A percentile compares a stretch with the other conserved stretches of the same genome.
These are phyloP conservation scores for Podila clonocystis DNA, from an alignment of 192 early-diverging fungal species.

Conservation along the genomic window DNA sequence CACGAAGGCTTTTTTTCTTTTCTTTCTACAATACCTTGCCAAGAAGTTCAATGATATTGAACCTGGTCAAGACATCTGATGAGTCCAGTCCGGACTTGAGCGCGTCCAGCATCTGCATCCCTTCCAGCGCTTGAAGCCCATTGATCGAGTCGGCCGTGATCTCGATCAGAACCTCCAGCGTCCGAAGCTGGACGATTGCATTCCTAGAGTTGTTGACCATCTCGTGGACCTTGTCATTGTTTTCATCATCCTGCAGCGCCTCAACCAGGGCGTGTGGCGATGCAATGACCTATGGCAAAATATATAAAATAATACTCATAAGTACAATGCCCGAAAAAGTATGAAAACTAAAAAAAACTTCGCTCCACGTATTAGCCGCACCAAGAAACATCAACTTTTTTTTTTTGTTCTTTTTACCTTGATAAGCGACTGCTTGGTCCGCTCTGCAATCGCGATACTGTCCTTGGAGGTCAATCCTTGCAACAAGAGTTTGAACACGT, in stretches of 20 bases:
- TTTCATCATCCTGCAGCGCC: background rate
- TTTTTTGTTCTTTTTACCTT: constrained; percentile 13
- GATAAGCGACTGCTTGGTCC: constrained; percentile 22
- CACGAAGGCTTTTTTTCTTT: too few relatives aligned
- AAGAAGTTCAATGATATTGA: constrained; percentile 46
- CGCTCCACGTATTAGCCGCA: background rate
- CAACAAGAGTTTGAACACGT: constrained; percentile 22
- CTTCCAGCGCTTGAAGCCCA: background rate
- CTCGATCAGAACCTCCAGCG: constrained; percentile 16
- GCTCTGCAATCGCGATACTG: constrained; percentile 33
- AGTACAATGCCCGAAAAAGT: background rate
- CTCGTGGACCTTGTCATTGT: background rate
- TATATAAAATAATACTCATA: too few relatives aligned
- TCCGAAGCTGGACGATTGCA: constrained; percentile 23
- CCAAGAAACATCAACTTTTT: background rate
- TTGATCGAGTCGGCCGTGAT: constrained; percentile 12
- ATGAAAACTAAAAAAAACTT: background rate
- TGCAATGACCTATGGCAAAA: too few relatives aligned
- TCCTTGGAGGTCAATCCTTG: constrained; percentile 19
- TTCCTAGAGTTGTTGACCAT: background rate
- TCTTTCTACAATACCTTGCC: constrained; percentile 20
- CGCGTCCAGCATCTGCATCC: constrained; percentile 11
- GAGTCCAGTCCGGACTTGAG: constrained; percentile 14
- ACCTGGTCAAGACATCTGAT: constrained; percentile 28
- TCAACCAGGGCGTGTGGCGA: too few relatives aligned